Percentiles rank a stretch among this genome's conserved stretches.
Evolutionary conservation across 2,329 filamentous ascomycete species (phyloP).

Genomic region (Sporothrix dimorphospora): DNA sequence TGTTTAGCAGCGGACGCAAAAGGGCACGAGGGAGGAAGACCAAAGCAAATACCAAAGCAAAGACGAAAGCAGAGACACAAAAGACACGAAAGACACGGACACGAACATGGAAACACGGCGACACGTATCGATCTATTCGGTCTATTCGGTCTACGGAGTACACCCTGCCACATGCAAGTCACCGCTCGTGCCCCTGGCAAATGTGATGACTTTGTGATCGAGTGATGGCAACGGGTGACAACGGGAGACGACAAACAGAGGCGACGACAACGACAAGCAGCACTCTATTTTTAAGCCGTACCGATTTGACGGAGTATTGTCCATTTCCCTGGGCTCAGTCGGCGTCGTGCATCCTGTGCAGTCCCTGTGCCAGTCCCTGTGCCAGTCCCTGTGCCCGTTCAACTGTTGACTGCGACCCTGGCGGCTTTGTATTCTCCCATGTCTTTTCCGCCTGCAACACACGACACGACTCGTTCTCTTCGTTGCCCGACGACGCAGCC

Average conservation of each 20-base stretch:
- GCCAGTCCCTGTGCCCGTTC: neutral
- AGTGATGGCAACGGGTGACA: neutral
- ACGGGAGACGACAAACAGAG: neutral
- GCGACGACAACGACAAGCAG: neutral
- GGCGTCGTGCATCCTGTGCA: neutral
- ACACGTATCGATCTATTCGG: neutral
- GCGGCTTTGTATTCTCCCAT: neutral
- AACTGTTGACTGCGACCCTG: neutral
- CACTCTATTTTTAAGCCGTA: neutral
- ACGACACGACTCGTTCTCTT: neutral
- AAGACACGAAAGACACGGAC: neutral
- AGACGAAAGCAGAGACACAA: neutral
- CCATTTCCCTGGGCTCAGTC: neutral
- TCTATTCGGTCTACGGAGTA: neutral
- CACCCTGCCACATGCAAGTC: constrained; percentile 12
- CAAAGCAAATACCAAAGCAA: neutral
- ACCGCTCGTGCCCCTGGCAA: constrained; percentile 1
- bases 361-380: too few species aligned
- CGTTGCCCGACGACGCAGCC: neutral
- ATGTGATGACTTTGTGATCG: neutral
- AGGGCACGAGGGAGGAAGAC: neutral
- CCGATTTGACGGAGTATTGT: neutral
- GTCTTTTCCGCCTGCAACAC: constrained; percentile 1
- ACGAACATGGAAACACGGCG: neutral
- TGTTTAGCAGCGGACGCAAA: constrained; percentile 2